Conservation (phyloP, 1,284 basidiomycete species). For the Rhodotorula sp. region DNA sequence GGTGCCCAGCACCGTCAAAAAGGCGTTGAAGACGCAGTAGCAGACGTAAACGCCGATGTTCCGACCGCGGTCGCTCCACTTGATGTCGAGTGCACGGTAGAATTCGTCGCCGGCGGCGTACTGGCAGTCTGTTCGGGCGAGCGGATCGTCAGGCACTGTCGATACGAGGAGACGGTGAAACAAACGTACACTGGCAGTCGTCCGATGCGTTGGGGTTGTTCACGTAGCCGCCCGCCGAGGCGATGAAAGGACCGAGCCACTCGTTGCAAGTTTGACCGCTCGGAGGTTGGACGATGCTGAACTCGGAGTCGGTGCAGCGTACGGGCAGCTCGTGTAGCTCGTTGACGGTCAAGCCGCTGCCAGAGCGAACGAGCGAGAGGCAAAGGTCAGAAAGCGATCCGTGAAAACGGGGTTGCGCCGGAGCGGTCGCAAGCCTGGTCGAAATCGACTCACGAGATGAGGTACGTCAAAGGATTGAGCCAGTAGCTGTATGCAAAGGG, state of each 20-base stretch:
- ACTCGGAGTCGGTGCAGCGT: constrained; percentile 48
- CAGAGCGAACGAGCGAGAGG: too few species aligned
- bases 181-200: constrained; percentile 59
- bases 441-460: constrained; percentile 30
- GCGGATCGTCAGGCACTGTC: too few species aligned
- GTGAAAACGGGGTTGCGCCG: not conserved
- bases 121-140: constrained; percentile 46
- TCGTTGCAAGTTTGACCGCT: constrained; percentile 47
- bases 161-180: not conserved
- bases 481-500: constrained; percentile 60
- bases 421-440: too few species aligned
- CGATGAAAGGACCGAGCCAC: constrained; percentile 43
- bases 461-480: constrained; percentile 47
- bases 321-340: constrained; percentile 74
- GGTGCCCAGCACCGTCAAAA: constrained; percentile 70
- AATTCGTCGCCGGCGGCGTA: constrained; percentile 68
- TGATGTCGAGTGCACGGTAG: constrained; percentile 67
- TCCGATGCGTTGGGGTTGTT: constrained; percentile 65
- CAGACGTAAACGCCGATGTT: constrained; percentile 13
- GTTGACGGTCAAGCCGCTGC: constrained; percentile 65
- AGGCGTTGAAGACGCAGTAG: constrained; percentile 60
- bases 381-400: too few species aligned
- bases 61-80: constrained; percentile 51
- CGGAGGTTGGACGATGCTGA: constrained; percentile 48
- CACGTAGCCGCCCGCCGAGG: constrained; percentile 67